Base-by-base conservation (phyloP, 163 green algal species). In the Smithsoniella earleae region DNA sequence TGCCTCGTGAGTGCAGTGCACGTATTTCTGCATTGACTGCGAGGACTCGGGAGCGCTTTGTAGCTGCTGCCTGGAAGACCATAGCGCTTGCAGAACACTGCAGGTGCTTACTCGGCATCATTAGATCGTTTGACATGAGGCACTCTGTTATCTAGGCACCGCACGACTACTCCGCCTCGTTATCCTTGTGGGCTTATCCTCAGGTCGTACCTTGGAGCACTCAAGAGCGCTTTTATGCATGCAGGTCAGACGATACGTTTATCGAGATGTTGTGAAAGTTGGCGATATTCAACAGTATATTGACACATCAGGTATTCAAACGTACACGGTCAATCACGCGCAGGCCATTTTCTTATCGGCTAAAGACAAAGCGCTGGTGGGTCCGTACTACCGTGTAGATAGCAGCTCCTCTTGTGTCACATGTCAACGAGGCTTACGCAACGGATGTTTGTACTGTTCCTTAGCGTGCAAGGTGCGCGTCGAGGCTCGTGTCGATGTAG, bases 301-400 rank as follows among this genome's bases (percentile, higher is more conserved):
- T 20, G 73, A 81, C 62, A 52, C 73, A 2, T 40, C 40, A 0
- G 73, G 73, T 27, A 66, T 81, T 25, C 76, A 81, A 73, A 76
- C 76, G 33, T 81, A 81, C 76, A 75, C 77, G 37, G 77, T 81
- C 73, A 81, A 81, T 65, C 36, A 46, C 13, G 46, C 45, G 33
- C 62, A 77, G 76, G 76, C 77, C 5, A 66, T 80, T 18, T 80
- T 80, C 46, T 52, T 80, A 5, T 46, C 58, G 4, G 58, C 58
- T 43, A 69, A 69, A 33, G 58, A 69, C 58, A 69, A 69, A 13
- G 25, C 58, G 27, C 58, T 43, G 58, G 58, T 69, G 27, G 58
- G 58, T 25, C 58, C 58, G 25, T 69, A 69, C 2, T 69, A 69
- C 58, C 58, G 58, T n/a, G 58, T 69, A 4, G 58, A 69, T 13